Conservation (phyloP, 2,329 filamentous ascomycete species). For the Coccinonectria pachysandricola region DNA sequence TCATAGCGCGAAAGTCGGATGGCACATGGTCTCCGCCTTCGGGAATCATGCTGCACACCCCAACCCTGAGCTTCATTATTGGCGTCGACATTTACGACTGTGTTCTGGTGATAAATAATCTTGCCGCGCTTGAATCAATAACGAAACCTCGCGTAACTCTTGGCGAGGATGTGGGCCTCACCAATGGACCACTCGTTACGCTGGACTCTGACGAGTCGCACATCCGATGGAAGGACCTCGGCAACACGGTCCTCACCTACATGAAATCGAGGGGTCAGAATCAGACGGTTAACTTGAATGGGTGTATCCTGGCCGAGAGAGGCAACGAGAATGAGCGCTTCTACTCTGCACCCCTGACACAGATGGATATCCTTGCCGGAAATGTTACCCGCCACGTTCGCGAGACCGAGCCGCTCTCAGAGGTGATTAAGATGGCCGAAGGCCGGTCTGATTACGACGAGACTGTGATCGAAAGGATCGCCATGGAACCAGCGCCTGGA, state of each 20-base stretch:
- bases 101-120: constrained; percentile 83
- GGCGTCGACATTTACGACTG: constrained; percentile 96
- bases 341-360: constrained; percentile 38
- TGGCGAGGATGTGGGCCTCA: constrained; percentile 68
- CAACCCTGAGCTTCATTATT: constrained; percentile 78
- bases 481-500: constrained; percentile 60
- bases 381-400: constrained; percentile 44
- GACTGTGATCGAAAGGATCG: constrained; percentile 51
- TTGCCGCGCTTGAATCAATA: constrained; percentile 74
- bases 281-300: constrained; percentile 44
- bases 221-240: constrained; percentile 40
- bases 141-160: constrained; percentile 69
- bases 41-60: constrained; percentile 81
- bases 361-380: constrained; percentile 47
- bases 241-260: constrained; percentile 47
- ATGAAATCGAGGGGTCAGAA: constrained; percentile 47
- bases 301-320: constrained; percentile 46
- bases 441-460: constrained; percentile 68
- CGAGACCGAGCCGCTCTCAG: constrained; percentile 53
- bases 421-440: constrained; percentile 82
- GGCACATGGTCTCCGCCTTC: constrained; percentile 88
- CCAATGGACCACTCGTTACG: constrained; percentile 61
- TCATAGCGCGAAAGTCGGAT: constrained; percentile 75
- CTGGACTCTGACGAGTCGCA: constrained; percentile 42
- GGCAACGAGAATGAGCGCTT: constrained; percentile 51